Base-by-base conservation (phyloP, 306 rosid genomes). In the Vigna unguiculata region DNA sequence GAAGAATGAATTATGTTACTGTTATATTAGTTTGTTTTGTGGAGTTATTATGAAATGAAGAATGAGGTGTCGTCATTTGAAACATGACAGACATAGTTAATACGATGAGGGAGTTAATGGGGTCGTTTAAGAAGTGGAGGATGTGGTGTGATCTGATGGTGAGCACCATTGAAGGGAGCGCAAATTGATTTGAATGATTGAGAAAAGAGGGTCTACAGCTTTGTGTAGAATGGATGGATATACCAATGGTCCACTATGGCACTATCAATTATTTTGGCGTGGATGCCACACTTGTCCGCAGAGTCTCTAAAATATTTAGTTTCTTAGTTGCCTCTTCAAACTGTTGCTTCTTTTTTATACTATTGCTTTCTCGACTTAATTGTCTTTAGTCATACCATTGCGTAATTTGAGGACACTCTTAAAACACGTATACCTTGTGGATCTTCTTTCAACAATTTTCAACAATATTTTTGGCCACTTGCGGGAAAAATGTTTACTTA, bases 191-290 rank as follows among this genome's bases (percentile, higher is more conserved):
- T 80, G 82, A 61, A 67, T 52, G 51, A 47, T 34, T 34, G 40
- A 34, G 8, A 6, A 34, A 6, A 34, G 40, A 1, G 40, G 40
- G 40, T 34, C 40, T 34, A 34, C 40, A 34, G 40, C 9, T 32
- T 53, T 73, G 49, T 57, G 79, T 59, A 2, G 64, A 65, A 20
- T 19, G 17, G 21, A 8, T n/a, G 17, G 19, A 8, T 22, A 22
- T 30, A 70, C 10, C 47, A 47, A 9, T 14, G 66, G 25, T 51
- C 67, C 75, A 25, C 78, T 25, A 30, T 69, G 45, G 49, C 74
- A 25, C 78, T 30, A 45, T 70, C 85, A 69, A 69, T 81, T 71
- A 62, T 70, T 81, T 75, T 81, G 59, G 43, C 21, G 51, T 69
- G 80, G 76, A 75, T 81, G 32, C 72, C 47, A 59, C 65, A 71